Evolutionary conservation across 352 stramenopile species (phyloP), one percentile per base, ranked within the genome.

Genomic region (Pythium utonaiense): DNA sequence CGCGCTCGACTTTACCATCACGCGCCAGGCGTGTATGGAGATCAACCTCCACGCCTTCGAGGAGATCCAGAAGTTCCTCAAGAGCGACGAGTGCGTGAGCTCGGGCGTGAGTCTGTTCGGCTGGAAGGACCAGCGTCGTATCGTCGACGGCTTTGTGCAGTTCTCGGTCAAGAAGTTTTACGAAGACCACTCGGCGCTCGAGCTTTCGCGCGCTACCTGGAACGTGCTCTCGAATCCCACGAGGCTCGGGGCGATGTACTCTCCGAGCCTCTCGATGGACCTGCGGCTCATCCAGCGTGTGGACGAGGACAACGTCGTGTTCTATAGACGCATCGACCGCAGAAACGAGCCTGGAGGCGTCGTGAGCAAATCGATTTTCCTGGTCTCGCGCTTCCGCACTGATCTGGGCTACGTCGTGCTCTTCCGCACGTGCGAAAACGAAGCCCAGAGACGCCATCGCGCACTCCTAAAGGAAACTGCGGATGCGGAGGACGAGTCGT

Each of bases 131-230:
- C 69, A 74, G 24, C 77, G 77, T 13, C 66, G 66, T 14, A 54
- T 80, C 42, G 59, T 69, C 3, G 31, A 60, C 3, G 69, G 74
- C 53, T 68, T 73, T 45, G 64, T 89, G 53, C 72, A 83, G 53
- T 86, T 89, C 33, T 82, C 69, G 3, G 62, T 89, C 24, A 71
- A 73, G 19, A 89, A 89, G 54, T 58, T 61, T 16, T 89, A 84
- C 55, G 30, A 67, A 1, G 59, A 70, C 12, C 52, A 44, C 9
- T 76, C 55, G 8, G 55, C 70, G n/a, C 44, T 67, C 8, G 53
- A 71, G 6, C 65, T 84, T 38, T 73, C 67, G 9, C 27, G 53
- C 25, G 59, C 62, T 22, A 72, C 62, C 33, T 87, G 79, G 76
- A 60, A 69, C 3, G 48, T 88, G 38, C 41, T 81, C 13, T 71